A percentile compares a stretch with the other conserved stretches of the same genome.
phyloP scores from a whole-genome alignment of 176 grass and related monocot species.

The Triticum urartu region DNA sequence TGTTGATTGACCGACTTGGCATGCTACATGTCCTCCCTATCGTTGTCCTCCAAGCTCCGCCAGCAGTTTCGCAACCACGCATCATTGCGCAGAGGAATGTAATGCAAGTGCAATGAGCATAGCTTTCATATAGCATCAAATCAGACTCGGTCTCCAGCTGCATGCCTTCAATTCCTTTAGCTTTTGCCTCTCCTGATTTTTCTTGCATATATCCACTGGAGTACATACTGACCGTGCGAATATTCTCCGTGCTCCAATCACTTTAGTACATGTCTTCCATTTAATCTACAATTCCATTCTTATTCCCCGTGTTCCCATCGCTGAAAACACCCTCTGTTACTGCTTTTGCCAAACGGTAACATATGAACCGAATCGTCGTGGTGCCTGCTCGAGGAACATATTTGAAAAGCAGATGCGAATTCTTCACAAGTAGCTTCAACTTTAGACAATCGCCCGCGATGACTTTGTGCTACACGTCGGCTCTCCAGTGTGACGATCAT shows the following conservation, averaged over 20 bases:
- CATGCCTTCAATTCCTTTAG: too few species aligned
- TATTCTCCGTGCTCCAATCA: background rate
- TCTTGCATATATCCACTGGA: background rate
- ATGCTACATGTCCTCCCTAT: conserved; percentile 11
- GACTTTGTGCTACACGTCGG: background rate
- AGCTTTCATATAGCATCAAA: background rate
- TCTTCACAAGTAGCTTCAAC: background rate
- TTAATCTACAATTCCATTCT: background rate
- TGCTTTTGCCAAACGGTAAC: too few species aligned
- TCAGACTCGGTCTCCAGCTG: background rate
- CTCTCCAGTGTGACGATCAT: too few species aligned
- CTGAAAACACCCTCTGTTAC: background rate
- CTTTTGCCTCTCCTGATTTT: background rate
- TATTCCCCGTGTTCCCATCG: background rate
- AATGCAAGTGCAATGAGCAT: background rate
- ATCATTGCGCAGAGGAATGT: background rate
- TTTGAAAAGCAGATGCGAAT: conserved; percentile 21
- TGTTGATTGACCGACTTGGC: conserved; percentile 4
- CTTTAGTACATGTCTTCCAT: too few species aligned
- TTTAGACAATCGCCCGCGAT: background rate
- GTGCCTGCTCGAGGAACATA: background rate
- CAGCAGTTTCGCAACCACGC: background rate
- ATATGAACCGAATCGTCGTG: background rate
- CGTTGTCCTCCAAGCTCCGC: background rate
- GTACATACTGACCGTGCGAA: background rate